Evolutionary conservation across 2,329 filamentous ascomycete genomes (phyloP), one percentile per base, ranked within the genome.

Genomic region (Eurotiales sp.): DNA sequence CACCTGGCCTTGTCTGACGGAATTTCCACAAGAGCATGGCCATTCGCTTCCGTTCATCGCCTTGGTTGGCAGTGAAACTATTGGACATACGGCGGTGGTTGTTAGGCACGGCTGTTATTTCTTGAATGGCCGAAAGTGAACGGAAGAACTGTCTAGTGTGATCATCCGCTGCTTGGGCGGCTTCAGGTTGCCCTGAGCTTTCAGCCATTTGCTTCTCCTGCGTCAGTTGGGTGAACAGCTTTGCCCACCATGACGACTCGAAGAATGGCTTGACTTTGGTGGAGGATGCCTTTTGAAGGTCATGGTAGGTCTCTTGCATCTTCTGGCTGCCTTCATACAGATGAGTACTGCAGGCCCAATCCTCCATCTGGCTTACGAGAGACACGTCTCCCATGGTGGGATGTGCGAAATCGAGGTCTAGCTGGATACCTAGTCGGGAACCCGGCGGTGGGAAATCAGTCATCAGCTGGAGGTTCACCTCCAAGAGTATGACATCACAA

Each of bases 21-120:
- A 77, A 77, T 46, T 70, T 73, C 74, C 74, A 77, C 15, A 74
- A 63, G 12, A 77, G 53, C 40, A 76, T 66, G 2, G 71, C 71
- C 62, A 74, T 69, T 22, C 69, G 62, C 55, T 70, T 67, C 37
- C 64, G 63, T 40, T 68, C 61, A 15, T 62, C 61, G 11, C 43
- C 39, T 22, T 43, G 46, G 2, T 59, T 43, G n/a, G 60, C 50
- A 30, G 58, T 55, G 50, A 62, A 64, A 27, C 61, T 60, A 36
- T 58, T 64, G 1, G 66, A 61, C 10, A 64, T 51, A 8, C 64
- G 59, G 5, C 59, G 61, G 25, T 61, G 58, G 50, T 50, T 59
- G 25, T 59, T 53, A 23, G 65, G 58, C 1, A 60, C 61, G 8
- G 71, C 71, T n/a, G 65, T 67, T 6, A 77, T 61, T 57, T 76